Percentiles rank a stretch among this genome's conserved stretches.
These are phyloP conservation scores for Komagataella pseudopastoris DNA, from an alignment of 805 yeast species.

Conservation along the genomic window DNA sequence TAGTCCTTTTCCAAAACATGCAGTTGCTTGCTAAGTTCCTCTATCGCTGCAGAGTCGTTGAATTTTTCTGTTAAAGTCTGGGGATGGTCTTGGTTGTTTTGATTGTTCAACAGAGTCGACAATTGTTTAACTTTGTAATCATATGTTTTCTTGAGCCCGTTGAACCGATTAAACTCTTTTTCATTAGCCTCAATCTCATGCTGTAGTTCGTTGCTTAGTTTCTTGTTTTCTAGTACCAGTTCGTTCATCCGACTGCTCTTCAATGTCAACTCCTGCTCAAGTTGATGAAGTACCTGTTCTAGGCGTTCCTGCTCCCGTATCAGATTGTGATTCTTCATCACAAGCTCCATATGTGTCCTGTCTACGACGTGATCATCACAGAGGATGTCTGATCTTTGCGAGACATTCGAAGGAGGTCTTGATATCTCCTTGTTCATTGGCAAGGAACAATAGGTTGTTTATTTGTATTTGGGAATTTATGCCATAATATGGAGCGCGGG, in stretches of 20 bases:
- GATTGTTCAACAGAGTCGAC: constrained; percentile 8
- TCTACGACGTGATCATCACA: constrained; percentile 8
- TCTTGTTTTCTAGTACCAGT: constrained; percentile 13
- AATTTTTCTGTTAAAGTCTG: background rate
- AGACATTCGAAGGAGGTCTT: constrained; percentile 1
- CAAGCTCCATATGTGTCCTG: constrained; percentile 15
- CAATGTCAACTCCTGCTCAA: constrained; percentile 13
- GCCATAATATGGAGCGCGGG: background rate
- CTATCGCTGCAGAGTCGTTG: constrained; percentile 8
- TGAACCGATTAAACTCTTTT: constrained; percentile 16
- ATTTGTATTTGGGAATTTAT: background rate
- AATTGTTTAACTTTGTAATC: constrained; percentile 14
- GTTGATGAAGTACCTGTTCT: constrained; percentile 17
- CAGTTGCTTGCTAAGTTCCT: constrained; percentile 12
- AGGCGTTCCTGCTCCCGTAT: constrained; percentile 21
- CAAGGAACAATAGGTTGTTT: background rate
- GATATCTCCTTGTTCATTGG: background rate
- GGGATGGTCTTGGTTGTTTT: constrained; percentile 1
- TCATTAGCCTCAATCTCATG: constrained; percentile 17
- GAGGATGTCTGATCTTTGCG: constrained; percentile 6
- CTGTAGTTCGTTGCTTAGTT: constrained; percentile 11
- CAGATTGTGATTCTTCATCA: constrained; percentile 15
- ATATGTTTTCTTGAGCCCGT: constrained; percentile 10
- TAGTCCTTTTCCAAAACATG: constrained; percentile 31
- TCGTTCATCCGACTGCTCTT: constrained; percentile 14